These are phyloP conservation scores for Candida incommunis DNA, from an alignment of 805 yeast genomes.

Conservation along the genomic window DNA sequence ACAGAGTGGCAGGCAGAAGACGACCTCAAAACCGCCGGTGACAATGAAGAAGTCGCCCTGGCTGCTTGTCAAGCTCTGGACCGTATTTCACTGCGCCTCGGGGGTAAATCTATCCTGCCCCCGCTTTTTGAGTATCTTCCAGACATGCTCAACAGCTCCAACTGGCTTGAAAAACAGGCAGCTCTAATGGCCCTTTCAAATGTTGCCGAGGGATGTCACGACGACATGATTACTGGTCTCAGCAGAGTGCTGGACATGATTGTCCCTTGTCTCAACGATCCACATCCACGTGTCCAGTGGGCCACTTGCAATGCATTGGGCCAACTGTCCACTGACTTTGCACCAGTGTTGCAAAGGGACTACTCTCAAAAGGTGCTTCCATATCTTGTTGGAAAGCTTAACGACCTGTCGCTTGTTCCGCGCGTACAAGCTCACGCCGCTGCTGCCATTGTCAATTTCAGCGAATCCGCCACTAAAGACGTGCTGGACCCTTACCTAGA, in stretches of 20 bases:
- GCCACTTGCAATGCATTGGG: conserved; percentile 96
- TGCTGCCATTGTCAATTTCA: conserved; percentile 91
- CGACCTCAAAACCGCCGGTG: conserved; percentile 61
- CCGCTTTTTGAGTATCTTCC: conserved; percentile 82
- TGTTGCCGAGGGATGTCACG: conserved; percentile 95
- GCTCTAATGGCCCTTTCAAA: conserved; percentile 93
- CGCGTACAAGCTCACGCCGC: conserved; percentile 98
- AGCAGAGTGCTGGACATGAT: conserved; percentile 74
- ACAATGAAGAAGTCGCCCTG: conserved; percentile 73
- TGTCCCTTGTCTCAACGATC: conserved; percentile 70
- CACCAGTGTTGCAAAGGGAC: conserved; percentile 72
- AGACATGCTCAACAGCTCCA: conserved; percentile 55
- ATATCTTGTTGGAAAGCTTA: conserved; percentile 70
- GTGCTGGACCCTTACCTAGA: conserved; percentile 89
- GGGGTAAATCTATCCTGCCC: conserved; percentile 70
- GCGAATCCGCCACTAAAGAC: conserved; percentile 82
- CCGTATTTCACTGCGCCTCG: conserved; percentile 70
- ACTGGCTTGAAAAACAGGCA: conserved; percentile 94
- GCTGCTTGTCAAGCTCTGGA: conserved; percentile 94
- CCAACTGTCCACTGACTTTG: conserved; percentile 93
- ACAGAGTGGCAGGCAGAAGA: conserved; percentile 77
- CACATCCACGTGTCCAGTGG: conserved; percentile 89
- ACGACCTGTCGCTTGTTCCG: conserved; percentile 52
- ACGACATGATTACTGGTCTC: conserved; percentile 68
- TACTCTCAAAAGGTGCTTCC: conserved; percentile 73